phyloP scores from a whole-genome alignment of 2,329 filamentous ascomycete species.

The Neoscytalidium dimidiatum region DNA sequence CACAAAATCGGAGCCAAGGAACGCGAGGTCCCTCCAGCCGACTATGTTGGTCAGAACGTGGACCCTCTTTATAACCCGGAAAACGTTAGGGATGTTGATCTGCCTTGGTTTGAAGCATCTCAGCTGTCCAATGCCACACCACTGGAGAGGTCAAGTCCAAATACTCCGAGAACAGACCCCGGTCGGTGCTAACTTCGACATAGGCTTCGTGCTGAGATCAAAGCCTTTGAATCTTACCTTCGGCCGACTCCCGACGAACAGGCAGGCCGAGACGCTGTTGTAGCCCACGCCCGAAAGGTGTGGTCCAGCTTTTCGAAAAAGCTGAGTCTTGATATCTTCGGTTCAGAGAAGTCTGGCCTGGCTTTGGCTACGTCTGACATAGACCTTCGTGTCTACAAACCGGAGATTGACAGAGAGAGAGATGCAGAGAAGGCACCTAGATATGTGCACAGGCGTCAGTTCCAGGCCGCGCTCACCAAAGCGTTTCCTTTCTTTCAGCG shows the following conservation, averaged over 20 bases:
- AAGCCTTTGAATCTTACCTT: constrained; percentile 47
- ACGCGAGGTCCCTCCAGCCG: background rate
- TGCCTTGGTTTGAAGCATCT: constrained; percentile 11
- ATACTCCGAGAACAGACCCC: background rate
- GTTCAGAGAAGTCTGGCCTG: constrained; percentile 56
- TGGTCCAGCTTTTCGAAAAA: constrained; percentile 23
- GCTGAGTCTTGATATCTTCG: constrained; percentile 47
- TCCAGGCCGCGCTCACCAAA: background rate
- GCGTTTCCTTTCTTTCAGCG: constrained; percentile 4
- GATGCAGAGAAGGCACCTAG: background rate
- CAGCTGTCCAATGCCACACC: background rate
- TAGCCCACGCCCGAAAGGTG: constrained; percentile 23
- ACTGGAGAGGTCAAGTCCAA: background rate
- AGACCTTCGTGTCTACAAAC: constrained; percentile 46
- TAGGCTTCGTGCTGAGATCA: constrained; percentile 48
- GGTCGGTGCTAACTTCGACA: background rate
- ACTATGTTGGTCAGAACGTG: constrained; percentile 4
- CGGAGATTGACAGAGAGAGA: background rate
- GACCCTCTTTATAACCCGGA: background rate
- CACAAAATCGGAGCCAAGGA: background rate
- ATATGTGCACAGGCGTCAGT: background rate
- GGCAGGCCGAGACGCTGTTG: constrained; percentile 36
- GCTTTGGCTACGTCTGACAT: constrained; percentile 57
- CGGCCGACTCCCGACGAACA: constrained; percentile 47
- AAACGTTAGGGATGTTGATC: background rate